phyloP scores from a whole-genome alignment of 75 land plant species.

The Cupressus sempervirens region DNA sequence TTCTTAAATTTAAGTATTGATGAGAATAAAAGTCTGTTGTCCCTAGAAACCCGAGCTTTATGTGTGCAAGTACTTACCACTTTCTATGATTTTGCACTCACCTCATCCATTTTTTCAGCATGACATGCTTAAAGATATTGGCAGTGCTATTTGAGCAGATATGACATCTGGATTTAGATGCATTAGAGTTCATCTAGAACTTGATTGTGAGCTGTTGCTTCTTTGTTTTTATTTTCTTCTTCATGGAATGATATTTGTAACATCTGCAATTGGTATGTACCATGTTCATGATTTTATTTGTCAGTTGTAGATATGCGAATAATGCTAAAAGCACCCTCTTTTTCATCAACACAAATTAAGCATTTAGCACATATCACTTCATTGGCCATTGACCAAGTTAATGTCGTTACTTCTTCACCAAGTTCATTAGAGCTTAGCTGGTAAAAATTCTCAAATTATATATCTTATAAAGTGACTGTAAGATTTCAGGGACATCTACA shows the following conservation, averaged over 20 bases:
- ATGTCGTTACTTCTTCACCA: not conserved
- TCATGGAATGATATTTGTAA: not conserved
- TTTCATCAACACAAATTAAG: not conserved
- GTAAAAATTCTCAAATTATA: not conserved
- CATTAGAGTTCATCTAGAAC: not conserved
- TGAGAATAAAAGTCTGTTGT: not conserved
- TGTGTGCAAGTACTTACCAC: not conserved
- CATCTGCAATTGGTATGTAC: not conserved
- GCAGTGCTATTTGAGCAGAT: not conserved
- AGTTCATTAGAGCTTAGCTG: not conserved
- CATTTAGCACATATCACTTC: not conserved
- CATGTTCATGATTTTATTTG: not conserved
- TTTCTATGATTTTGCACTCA: not conserved
- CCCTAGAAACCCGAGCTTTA: not conserved
- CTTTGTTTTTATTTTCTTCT: not conserved
- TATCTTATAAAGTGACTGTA: not conserved
- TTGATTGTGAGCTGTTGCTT: not conserved
- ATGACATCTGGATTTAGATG: not conserved
- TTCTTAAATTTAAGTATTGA: not conserved
- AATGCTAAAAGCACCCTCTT: not conserved
- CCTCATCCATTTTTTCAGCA: not conserved
- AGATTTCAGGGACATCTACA: slow-evolving; percentile 75
- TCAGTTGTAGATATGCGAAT: not conserved
- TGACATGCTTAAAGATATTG: not conserved
- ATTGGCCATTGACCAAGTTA: not conserved